Percentiles rank a stretch among this genome's conserved stretches.
Evolutionary conservation across 2,329 filamentous ascomycete genomes (phyloP).

Genomic region (Alternaria burnsii): DNA sequence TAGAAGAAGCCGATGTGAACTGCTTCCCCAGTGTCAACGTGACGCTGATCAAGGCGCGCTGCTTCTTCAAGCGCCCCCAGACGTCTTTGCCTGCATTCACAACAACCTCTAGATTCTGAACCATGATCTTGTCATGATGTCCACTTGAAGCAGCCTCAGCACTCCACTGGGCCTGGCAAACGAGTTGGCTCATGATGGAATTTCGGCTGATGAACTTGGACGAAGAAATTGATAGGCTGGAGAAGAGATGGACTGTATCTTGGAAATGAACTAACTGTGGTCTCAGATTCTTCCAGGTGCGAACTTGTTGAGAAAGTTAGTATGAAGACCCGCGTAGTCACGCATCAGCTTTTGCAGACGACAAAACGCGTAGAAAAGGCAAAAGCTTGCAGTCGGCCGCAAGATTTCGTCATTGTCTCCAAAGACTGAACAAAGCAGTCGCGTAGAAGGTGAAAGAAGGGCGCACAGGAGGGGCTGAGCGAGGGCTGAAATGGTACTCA

Average conservation of each 20-base stretch:
- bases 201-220: background rate
- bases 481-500: constrained; percentile 17
- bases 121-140: constrained; percentile 59
- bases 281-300: background rate
- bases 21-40: constrained; percentile 64
- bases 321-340: background rate
- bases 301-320: background rate
- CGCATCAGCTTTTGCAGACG: background rate
- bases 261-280: background rate
- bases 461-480: constrained; percentile 10
- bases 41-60: constrained; percentile 70
- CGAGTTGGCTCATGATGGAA: constrained; percentile 18
- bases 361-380: background rate
- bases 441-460: background rate
- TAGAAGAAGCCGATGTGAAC: constrained; percentile 66
- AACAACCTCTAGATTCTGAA: constrained; percentile 68
- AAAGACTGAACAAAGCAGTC: background rate
- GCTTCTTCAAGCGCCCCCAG: constrained; percentile 70
- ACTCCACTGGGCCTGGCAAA: constrained; percentile 31
- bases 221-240: background rate
- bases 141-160: constrained; percentile 32
- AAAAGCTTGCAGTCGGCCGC: background rate
- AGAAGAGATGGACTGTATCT: background rate
- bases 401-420: background rate
- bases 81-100: constrained; percentile 70